Percentiles rank a stretch among this genome's conserved stretches.
These are phyloP conservation scores for Anacardium occidentale DNA, from an alignment of 345 rosid species.

Conservation along the genomic window DNA sequence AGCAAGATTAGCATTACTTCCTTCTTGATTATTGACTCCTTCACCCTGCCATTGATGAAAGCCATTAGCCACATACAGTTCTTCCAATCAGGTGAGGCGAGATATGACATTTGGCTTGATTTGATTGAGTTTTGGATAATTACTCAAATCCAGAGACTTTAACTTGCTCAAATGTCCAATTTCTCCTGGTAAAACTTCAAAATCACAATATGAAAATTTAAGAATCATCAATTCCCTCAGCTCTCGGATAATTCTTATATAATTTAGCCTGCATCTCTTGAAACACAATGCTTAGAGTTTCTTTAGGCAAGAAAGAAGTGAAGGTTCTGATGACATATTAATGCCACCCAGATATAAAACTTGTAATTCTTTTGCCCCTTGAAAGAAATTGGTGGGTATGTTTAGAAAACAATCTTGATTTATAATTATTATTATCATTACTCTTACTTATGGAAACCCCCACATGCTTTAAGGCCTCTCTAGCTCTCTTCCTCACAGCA, in stretches of 20 bases:
- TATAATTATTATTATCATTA: no score
- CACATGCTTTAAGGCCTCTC: no score
- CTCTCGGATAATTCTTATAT: neutral
- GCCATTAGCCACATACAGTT: neutral
- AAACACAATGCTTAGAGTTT: neutral
- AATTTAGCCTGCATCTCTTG: neutral
- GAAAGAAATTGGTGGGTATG: neutral
- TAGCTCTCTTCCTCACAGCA: constrained; percentile 75
- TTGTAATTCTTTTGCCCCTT: neutral
- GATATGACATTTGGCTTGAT: neutral
- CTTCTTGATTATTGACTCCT: neutral
- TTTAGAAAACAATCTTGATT: no score
- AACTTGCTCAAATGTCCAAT: neutral
- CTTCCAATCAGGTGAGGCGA: neutral
- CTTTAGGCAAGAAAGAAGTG: neutral
- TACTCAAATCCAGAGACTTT: neutral
- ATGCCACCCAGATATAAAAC: neutral
- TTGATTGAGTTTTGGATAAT: neutral
- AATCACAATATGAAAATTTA: neutral
- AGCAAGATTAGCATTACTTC: neutral
- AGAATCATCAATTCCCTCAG: neutral
- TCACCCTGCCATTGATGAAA: neutral
- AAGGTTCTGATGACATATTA: neutral
- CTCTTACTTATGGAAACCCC: no score
- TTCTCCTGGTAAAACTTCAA: neutral